Evolutionary conservation across 2,329 filamentous ascomycete genomes (phyloP), one percentile per base, ranked within the genome.

Genomic region (Bipolaris zeicola): DNA sequence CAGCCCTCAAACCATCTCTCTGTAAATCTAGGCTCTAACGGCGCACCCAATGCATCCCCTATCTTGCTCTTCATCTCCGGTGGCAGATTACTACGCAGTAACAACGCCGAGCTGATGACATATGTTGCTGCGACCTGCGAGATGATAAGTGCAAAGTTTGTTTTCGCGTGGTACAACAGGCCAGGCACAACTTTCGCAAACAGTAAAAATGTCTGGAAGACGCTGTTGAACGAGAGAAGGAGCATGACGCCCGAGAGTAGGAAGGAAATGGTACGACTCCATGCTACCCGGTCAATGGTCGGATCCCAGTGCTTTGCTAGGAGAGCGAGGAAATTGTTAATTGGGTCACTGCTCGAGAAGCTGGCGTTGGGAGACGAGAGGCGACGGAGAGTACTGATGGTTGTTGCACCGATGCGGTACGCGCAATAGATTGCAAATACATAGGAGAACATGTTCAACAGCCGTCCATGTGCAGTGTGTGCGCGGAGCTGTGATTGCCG

Each of bases 1-100:
- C 91, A 94, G 6, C 86, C 87, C 74, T 96, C 92, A 65, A 96
- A 96, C 92, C 92, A 96, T 28, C 85, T 82, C 68, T 96, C 87
- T 5, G 91, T 89, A 67, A 91, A 91, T 0, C 81, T 80, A 6
- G 86, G 85, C 67, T 91, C 88, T 7, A 96, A 80, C 14, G 91
- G 89, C 18, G 89, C 90, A 41, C 90, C 87, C 28, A 96, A 78
- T 1, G 90, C 90, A 62, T 92, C 89, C 2, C 87, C 87, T 3
- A 96, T 90, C 1, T 89, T 89, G 47, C 86, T 87, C 56, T 91
- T 87, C 71, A 94, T 88, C 71, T 93, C 89, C 36, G 81, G 82
- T 0, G 92, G 92, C 63, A 96, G 79, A 72, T 92, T 94, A 65
- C 89, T 90, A 48, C 92, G 79, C 44, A 96, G 79, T 56, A 96